These are phyloP conservation scores for Alopecurus myosuroides DNA, from an alignment of 176 grass and related monocot species.

Conservation along the genomic window DNA sequence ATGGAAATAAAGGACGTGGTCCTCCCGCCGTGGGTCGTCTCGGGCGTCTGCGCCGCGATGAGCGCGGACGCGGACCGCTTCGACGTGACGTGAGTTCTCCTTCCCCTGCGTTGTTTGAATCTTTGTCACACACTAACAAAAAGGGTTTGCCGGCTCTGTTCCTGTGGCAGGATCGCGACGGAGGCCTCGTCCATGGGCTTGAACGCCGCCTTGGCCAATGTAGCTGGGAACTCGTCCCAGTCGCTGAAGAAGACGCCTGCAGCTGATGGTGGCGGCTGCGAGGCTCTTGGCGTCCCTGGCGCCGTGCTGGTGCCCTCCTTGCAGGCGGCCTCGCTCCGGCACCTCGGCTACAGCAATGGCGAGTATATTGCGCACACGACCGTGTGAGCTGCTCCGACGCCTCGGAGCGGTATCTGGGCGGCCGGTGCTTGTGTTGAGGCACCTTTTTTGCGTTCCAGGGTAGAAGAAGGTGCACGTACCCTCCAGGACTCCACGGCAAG, in stretches of 20 bases:
- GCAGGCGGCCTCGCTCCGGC: conserved; percentile 25
- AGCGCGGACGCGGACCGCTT: conserved; percentile 42
- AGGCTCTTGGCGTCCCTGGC: conserved; percentile 34
- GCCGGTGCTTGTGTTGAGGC: neutral
- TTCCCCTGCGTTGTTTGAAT: no score
- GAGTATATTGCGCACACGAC: conserved; percentile 36
- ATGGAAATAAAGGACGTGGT: conserved; percentile 69
- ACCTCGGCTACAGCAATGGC: conserved; percentile 41
- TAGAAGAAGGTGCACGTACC: neutral
- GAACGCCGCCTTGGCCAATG: conserved; percentile 48
- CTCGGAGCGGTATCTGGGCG: no score
- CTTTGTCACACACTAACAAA: no score
- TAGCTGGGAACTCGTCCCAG: neutral
- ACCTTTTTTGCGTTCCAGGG: neutral
- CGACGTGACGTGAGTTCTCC: conserved; percentile 45
- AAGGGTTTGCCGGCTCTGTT: no score
- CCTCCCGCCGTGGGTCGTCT: conserved; percentile 72
- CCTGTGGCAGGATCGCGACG: conserved; percentile 30
- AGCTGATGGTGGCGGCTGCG: neutral
- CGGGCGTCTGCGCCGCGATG: conserved; percentile 62
- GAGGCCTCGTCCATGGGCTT: conserved; percentile 50
- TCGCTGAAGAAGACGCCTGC: neutral
- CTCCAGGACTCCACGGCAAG: neutral
- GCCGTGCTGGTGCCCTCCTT: conserved; percentile 33
- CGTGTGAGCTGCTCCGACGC: no score